Percentiles rank a stretch among this genome's conserved stretches.
Evolutionary conservation across 2,329 filamentous ascomycete species (phyloP).

Genomic region (Alternaria atra): DNA sequence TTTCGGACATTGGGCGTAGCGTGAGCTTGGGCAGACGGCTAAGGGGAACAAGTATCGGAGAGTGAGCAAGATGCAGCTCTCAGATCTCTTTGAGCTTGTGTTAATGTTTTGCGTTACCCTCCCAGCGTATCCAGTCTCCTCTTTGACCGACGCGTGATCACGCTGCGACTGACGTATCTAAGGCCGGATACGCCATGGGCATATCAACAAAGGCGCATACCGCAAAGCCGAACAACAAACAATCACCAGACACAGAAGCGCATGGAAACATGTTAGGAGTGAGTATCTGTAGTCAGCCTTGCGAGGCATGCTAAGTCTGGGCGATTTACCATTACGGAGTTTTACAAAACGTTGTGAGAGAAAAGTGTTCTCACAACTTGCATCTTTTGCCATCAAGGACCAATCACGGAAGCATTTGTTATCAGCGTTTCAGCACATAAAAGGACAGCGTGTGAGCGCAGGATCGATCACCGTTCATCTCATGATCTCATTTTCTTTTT

Average conservation of each 20-base stretch:
- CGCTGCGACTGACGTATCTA: slow-evolving; percentile 3
- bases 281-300: background rate
- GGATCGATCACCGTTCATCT: slow-evolving; percentile 4
- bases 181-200: background rate
- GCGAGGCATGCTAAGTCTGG: background rate
- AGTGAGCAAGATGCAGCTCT: slow-evolving; percentile 38
- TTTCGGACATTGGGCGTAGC: slow-evolving; percentile 37
- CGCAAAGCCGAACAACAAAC: background rate
- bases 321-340: slow-evolving; percentile 1
- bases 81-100: slow-evolving; percentile 13
- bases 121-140: slow-evolving; percentile 33
- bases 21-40: slow-evolving; percentile 41
- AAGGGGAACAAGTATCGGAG: slow-evolving; percentile 42
- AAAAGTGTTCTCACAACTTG: slow-evolving; percentile 1
- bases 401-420: background rate
- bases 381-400: slow-evolving; percentile 2
- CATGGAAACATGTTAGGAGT: background rate
- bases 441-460: slow-evolving; percentile 2
- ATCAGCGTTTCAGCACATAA: slow-evolving; percentile 2
- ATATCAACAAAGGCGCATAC: background rate
- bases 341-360: slow-evolving; percentile 3
- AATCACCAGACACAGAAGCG: background rate
- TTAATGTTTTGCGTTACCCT: slow-evolving; percentile 41
- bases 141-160: slow-evolving; percentile 20
- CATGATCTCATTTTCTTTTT: slow-evolving; percentile 1